These are phyloP conservation scores for Crinitomyces ghanaensis DNA, from an alignment of 805 yeast species.

Conservation along the genomic window DNA sequence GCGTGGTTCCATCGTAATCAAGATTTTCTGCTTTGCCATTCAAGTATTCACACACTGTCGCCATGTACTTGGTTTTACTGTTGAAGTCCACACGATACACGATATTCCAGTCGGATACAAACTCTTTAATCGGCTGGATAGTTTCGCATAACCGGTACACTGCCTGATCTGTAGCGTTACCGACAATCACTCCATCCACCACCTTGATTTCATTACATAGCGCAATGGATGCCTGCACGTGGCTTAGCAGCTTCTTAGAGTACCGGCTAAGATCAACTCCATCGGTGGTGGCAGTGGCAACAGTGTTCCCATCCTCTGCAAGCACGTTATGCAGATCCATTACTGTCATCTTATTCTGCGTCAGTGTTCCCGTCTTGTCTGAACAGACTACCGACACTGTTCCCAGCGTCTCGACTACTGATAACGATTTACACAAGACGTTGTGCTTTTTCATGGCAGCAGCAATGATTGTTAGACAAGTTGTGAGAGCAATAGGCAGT, in stretches of 20 bases:
- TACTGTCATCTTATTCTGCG: conserved; percentile 36
- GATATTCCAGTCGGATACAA: neutral
- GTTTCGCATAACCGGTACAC: too few relatives aligned
- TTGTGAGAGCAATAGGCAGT: conserved; percentile 37
- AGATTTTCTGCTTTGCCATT: too few relatives aligned
- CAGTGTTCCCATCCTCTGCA: conserved; percentile 4
- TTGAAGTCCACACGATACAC: conserved; percentile 28
- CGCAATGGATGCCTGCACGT: too few relatives aligned
- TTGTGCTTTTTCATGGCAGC: conserved; percentile 33
- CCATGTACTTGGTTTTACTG: conserved; percentile 33
- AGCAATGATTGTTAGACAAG: conserved; percentile 40
- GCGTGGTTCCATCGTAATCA: too few relatives aligned
- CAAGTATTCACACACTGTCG: conserved; percentile 13
- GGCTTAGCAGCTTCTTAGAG: too few relatives aligned
- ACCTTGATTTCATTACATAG: neutral
- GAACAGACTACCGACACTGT: conserved; percentile 44
- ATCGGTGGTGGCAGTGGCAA: too few relatives aligned
- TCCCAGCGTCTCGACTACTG: conserved; percentile 47
- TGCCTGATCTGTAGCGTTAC: conserved; percentile 42
- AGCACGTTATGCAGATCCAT: too few relatives aligned
- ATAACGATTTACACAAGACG: conserved; percentile 35
- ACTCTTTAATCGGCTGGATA: too few relatives aligned
- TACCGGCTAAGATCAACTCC: too few relatives aligned
- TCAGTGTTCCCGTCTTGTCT: conserved; percentile 39
- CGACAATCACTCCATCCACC: conserved; percentile 17